Evolutionary conservation across 805 yeast species (phyloP).

Genomic region (Nakazawaea molendinolei): DNA sequence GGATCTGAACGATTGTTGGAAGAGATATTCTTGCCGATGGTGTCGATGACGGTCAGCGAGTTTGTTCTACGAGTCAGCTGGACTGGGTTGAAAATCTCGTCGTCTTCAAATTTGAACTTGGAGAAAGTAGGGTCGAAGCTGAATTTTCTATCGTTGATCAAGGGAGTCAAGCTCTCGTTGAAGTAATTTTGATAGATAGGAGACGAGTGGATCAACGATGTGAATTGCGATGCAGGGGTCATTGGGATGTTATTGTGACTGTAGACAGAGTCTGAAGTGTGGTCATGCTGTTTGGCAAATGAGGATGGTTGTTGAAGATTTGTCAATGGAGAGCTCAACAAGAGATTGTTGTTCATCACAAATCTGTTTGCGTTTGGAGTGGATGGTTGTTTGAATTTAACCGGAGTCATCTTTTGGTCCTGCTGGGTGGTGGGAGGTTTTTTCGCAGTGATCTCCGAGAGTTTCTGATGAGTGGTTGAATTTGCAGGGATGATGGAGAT

Average conservation of each 20-base stretch:
- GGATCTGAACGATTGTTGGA: not conserved
- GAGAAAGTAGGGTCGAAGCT: conserved; percentile 7
- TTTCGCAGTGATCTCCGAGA: conserved; percentile 7
- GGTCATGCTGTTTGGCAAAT: conserved; percentile 9
- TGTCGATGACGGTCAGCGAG: conserved; percentile 6
- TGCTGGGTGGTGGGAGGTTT: not conserved
- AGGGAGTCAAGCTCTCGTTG: conserved; percentile 6
- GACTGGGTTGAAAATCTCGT: not conserved
- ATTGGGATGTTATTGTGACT: conserved; percentile 16
- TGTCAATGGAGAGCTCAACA: conserved; percentile 10
- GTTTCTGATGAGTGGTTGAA: conserved; percentile 8
- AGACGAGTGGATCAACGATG: conserved; percentile 25
- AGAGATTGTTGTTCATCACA: not conserved
- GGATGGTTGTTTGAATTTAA: not conserved
- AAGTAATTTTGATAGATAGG: conserved; percentile 21
- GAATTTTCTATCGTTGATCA: conserved; percentile 1
- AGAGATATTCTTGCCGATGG: conserved; percentile 7
- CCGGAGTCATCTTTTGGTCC: not conserved
- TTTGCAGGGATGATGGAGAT: conserved; percentile 6
- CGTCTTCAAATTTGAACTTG: conserved; percentile 6
- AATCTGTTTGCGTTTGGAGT: conserved; percentile 7
- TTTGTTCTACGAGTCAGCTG: not conserved
- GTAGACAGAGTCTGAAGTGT: conserved; percentile 3
- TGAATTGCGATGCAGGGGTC: conserved; percentile 26
- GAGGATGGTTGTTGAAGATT: conserved; percentile 12